Conservation (phyloP, 1,284 basidiomycete species). For the Cryptococcus deneoformans region DNA sequence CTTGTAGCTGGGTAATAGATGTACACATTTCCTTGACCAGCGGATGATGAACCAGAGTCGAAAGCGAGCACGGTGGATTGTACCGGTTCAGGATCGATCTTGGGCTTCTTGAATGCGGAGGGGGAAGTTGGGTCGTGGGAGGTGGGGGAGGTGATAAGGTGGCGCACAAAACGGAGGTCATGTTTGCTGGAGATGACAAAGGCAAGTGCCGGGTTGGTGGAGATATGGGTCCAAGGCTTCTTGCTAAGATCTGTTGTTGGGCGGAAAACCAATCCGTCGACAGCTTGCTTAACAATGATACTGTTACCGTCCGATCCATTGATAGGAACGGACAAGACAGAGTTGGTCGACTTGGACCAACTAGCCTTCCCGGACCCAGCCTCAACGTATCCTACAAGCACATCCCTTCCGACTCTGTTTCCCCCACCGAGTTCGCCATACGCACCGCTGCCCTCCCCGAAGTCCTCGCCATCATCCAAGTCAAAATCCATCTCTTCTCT, state of each 20-base stretch:
- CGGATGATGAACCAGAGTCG: slow-evolving; percentile 59
- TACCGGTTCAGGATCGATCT: neutral
- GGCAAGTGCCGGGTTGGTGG: slow-evolving; percentile 81
- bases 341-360: slow-evolving; percentile 30
- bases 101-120: slow-evolving; percentile 11
- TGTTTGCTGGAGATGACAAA: slow-evolving; percentile 94
- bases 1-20: slow-evolving; percentile 63
- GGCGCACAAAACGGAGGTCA: slow-evolving; percentile 78
- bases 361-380: slow-evolving; percentile 18
- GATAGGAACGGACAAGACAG: slow-evolving; percentile 30
- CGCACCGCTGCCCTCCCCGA: slow-evolving; percentile 55
- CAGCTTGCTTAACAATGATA: slow-evolving; percentile 69
- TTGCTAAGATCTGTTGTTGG: slow-evolving; percentile 38
- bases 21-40: slow-evolving; percentile 68
- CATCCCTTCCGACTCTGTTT: slow-evolving; percentile 33
- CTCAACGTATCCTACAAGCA: slow-evolving; percentile 28
- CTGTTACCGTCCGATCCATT: slow-evolving; percentile 45
- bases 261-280: slow-evolving; percentile 76
- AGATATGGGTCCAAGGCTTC: slow-evolving; percentile 66
- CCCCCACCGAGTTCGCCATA: slow-evolving; percentile 34
- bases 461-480: slow-evolving; percentile 49
- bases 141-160: slow-evolving; percentile 49
- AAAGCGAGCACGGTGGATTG: slow-evolving; percentile 63
- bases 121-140: slow-evolving; percentile 3
- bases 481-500: slow-evolving; percentile 51